These are phyloP conservation scores for Quercus wislizeni DNA, from an alignment of 306 rosid species.

Conservation along the genomic window DNA sequence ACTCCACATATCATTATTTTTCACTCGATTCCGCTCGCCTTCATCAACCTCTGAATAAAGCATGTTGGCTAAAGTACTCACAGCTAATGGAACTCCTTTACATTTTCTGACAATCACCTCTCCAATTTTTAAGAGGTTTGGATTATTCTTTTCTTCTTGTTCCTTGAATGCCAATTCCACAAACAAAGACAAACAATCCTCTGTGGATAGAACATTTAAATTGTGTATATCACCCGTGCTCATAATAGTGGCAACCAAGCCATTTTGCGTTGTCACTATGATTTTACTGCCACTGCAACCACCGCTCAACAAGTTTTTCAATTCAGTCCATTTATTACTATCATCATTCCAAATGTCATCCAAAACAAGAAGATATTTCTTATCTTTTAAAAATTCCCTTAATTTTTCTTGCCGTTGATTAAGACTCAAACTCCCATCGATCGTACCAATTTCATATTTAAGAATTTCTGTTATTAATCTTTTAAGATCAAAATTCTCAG, in stretches of 20 bases:
- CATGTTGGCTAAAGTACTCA: conserved; percentile 24
- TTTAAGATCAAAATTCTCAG: conserved; percentile 11
- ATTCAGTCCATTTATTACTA: conserved; percentile 20
- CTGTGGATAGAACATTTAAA: conserved; percentile 18
- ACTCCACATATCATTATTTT: background rate
- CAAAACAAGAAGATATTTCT: conserved; percentile 31
- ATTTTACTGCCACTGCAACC: conserved; percentile 35
- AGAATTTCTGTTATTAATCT: conserved; percentile 9
- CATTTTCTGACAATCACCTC: conserved; percentile 25
- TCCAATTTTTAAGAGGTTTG: conserved; percentile 20
- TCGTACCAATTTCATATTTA: background rate
- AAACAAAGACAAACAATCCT: conserved; percentile 37
- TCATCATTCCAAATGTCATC: conserved; percentile 48
- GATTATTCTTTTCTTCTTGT: background rate
- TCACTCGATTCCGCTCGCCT: conserved; percentile 5
- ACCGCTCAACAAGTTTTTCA: conserved; percentile 21
- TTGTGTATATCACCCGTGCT: conserved; percentile 6
- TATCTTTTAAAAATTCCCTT: conserved; percentile 3
- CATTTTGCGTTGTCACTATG: conserved; percentile 32
- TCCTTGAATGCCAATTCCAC: conserved; percentile 29
- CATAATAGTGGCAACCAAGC: conserved; percentile 23
- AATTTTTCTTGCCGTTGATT: background rate
- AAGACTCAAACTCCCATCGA: background rate
- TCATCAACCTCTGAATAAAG: conserved; percentile 16
- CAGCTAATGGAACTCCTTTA: conserved; percentile 21